A percentile compares a stretch with the other conserved stretches of the same genome.
Conservation (phyloP, 225 moss, liverwort and hornwort species). For the Sphagnum contortum region DNA sequence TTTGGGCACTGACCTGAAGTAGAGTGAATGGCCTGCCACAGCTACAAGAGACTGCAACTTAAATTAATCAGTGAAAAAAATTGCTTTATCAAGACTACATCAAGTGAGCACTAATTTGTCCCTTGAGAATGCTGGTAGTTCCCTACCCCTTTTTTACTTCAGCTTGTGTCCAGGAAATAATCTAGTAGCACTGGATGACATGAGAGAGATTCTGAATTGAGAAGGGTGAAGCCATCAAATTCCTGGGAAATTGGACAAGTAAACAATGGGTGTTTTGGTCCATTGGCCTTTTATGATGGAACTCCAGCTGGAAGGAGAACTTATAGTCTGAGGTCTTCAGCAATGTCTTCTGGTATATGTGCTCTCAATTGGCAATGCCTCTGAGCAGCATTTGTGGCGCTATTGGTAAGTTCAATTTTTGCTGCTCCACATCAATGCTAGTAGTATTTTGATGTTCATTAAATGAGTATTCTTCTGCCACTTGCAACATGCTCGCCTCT, state of each 20-base stretch:
- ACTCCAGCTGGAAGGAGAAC: neutral
- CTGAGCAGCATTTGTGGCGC: neutral
- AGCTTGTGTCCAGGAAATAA: no score
- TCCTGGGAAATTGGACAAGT: neutral
- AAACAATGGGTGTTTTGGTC: neutral
- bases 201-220: neutral
- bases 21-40: no score
- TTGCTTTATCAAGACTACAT: no score
- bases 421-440: neutral
- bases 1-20: no score
- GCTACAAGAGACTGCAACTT: no score
- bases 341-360: neutral
- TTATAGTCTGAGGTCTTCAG: neutral
- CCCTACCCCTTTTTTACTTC: no score
- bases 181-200: no score
- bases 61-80: no score
- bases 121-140: no score
- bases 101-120: no score
- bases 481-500: conserved; percentile 1
- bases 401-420: neutral
- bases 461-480: neutral
- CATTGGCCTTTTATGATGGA: neutral
- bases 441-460: no score
- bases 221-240: conserved; percentile 1
- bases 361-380: conserved; percentile 3